These are phyloP conservation scores for Botryobasidium botryosum DNA, from an alignment of 768 basidiomycete genomes.

Conservation along the genomic window DNA sequence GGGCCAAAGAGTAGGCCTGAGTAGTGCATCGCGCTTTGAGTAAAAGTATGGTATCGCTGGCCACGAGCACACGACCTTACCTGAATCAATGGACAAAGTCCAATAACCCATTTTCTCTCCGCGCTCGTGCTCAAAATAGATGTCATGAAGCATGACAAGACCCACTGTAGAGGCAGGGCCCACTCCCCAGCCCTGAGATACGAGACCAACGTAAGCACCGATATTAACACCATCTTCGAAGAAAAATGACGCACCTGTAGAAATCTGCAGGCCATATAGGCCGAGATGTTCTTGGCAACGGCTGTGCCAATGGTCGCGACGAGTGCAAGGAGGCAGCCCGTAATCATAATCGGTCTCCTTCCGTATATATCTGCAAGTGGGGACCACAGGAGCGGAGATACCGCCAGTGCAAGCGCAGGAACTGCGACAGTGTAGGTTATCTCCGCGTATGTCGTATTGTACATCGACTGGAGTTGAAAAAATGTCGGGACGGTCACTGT, in stretches of 20 bases:
- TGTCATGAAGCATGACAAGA: constrained; percentile 10
- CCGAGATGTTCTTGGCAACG: constrained; percentile 6
- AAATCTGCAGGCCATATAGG: constrained; percentile 12
- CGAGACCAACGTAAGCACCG: no score
- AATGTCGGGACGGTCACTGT: not conserved
- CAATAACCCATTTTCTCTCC: constrained; percentile 12
- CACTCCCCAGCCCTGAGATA: constrained; percentile 13
- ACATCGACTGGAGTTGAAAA: not conserved
- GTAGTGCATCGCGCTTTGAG: not conserved
- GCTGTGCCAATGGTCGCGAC: constrained; percentile 9
- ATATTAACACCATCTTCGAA: no score
- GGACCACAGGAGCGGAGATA: constrained; percentile 12
- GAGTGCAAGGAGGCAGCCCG: constrained; percentile 9
- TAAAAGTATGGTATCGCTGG: not conserved
- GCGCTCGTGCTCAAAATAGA: constrained; percentile 10
- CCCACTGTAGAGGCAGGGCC: constrained; percentile 12
- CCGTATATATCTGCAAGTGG: constrained; percentile 11
- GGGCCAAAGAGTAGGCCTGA: constrained; percentile 12
- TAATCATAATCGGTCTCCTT: constrained; percentile 8
- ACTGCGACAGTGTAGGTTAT: constrained; percentile 12
- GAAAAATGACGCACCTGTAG: no score
- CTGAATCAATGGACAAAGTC: constrained; percentile 11
- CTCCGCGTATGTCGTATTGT: constrained; percentile 10
- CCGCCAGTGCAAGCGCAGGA: constrained; percentile 9
- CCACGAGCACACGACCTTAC: no score